Base-by-base conservation (phyloP, 2,329 filamentous ascomycete genomes). In the Furcasterigmium sp. region DNA sequence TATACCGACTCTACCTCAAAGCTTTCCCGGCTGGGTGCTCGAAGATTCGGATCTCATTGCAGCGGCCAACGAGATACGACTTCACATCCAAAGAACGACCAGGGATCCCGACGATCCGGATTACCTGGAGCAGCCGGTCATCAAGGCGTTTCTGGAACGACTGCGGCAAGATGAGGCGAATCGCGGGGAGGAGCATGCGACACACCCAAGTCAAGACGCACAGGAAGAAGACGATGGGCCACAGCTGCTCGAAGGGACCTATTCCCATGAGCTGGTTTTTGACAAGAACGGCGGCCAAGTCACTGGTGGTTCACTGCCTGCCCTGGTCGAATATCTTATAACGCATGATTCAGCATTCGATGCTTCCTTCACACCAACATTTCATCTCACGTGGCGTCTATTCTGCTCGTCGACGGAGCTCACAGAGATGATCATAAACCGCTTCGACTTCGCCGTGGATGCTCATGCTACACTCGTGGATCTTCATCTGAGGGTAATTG, bases 221-320 rank as follows among this genome's bases (percentile, higher is more conserved):
- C n/a, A 91, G 45, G 72, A 77, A 11, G 83, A 88, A 28, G 90
- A 95, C 39, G 80, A 84, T 1, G 91, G 95, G 60, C 84, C 80
- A 5, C 85, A 84, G 55, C 70, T 96, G n/a, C 70, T 95, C 15
- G 87, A 91, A 59, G 94, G 85, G 65, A 95, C 91, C 0, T 96
- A 80, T 56, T 88, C 89, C 0, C 87, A 96, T 56, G 91, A 98
- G 59, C 75, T 98, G 37, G 82, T 95, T 56, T 85, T 87, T 61
- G 96, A 94, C 68, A 94, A 94, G 62, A 91, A 97, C 53, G n/a
- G n/a, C n/a, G 91, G 91, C 2, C 87, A 95, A 49, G 84, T 98
- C n/a, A 87, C 87, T 34, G 93, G 93, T 37, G 93, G 93, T 13
- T 94, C 90, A 3, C 75, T 98, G 11, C 82, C 87, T 6, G 93